These are phyloP conservation scores for Dactylellina cionopaga DNA, from an alignment of 2,329 filamentous ascomycete genomes.

Conservation along the genomic window DNA sequence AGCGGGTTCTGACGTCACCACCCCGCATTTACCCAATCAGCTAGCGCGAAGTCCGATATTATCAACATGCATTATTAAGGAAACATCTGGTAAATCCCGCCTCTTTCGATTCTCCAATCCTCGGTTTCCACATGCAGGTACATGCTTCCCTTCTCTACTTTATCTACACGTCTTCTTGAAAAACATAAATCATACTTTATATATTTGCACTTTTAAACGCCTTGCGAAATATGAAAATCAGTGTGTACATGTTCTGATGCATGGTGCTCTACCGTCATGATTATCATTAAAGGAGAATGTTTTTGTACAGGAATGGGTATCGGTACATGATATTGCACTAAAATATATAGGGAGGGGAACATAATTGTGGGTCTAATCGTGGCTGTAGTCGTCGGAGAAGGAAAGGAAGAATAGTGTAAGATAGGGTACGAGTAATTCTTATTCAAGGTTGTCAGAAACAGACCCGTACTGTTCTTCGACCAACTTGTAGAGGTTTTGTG, in stretches of 20 bases:
- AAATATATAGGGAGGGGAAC: background rate
- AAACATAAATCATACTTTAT: background rate
- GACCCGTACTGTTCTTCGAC: conserved; percentile 50
- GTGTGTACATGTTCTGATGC: background rate
- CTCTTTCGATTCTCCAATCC: background rate
- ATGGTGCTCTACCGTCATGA: too few relatives aligned
- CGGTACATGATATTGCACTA: background rate
- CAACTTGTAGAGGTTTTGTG: conserved; percentile 47
- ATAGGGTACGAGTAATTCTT: background rate
- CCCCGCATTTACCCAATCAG: background rate
- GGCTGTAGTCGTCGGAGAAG: background rate
- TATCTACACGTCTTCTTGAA: too few relatives aligned
- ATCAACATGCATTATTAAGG: conserved; percentile 14
- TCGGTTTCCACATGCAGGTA: background rate
- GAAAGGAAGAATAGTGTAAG: background rate
- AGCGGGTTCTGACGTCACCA: conserved; percentile 40
- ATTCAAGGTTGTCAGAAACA: conserved; percentile 29
- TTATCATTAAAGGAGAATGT: background rate
- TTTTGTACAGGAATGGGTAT: conserved; percentile 20
- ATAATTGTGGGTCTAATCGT: background rate
- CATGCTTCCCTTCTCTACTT: background rate
- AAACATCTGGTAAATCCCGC: conserved; percentile 2
- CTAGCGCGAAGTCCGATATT: conserved; percentile 30
- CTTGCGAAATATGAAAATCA: background rate
- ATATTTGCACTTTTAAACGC: conserved; percentile 12